Evolutionary conservation across 1,284 basidiomycete species (phyloP).

Genomic region (Paramarasmius palmivorus): DNA sequence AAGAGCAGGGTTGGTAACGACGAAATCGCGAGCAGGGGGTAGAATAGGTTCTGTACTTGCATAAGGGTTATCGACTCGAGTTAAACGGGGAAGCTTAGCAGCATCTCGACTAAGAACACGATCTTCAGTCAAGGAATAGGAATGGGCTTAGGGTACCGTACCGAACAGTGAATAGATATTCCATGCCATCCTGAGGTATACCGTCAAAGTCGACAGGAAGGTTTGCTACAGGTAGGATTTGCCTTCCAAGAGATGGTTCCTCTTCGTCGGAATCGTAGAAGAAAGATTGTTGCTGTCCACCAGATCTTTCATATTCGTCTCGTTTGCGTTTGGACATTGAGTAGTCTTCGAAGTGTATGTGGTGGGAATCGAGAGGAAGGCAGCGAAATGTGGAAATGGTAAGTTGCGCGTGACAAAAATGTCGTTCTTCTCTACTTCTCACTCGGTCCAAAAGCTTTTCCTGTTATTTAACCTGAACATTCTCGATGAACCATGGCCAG

Average conservation of each 20-base stretch:
- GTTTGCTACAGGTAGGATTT: conserved; percentile 74
- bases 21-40: conserved; percentile 24
- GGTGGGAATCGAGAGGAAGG: neutral
- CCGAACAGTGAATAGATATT: conserved; percentile 83
- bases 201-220: conserved; percentile 65
- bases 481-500: conserved; percentile 21
- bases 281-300: conserved; percentile 54
- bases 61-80: conserved; percentile 68
- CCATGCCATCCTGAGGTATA: conserved; percentile 69
- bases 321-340: conserved; percentile 54
- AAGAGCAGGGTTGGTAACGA: conserved; percentile 34
- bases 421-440: neutral
- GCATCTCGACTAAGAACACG: conserved; percentile 62
- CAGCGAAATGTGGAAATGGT: neutral
- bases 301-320: conserved; percentile 42
- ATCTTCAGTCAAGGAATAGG: conserved; percentile 5
- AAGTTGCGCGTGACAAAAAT: neutral
- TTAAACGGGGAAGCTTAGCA: conserved; percentile 56
- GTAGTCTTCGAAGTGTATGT: conserved; percentile 26
- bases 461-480: too few species aligned
- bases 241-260: conserved; percentile 53
- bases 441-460: too few species aligned
- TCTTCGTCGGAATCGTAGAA: conserved; percentile 59
- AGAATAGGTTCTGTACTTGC: conserved; percentile 33
- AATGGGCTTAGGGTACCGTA: conserved; percentile 30